Conservation (phyloP, 192 early-diverging fungal species). For the Coemansia sp. region DNA sequence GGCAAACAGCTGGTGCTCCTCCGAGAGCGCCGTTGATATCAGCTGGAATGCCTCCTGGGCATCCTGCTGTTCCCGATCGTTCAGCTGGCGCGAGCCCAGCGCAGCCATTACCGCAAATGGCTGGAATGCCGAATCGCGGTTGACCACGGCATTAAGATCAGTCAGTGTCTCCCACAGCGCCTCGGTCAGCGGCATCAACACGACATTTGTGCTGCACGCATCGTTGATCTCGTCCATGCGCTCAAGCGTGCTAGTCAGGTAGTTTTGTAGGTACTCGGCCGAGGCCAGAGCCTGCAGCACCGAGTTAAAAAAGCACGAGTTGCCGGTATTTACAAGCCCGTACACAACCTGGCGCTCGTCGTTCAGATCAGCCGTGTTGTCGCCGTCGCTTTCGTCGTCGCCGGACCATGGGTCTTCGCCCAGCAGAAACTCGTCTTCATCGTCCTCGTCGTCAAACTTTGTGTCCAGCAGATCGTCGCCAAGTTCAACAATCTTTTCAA, state of each 20-base stretch:
- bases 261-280: conserved; percentile 49
- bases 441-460: conserved; percentile 39
- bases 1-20: conserved; percentile 53
- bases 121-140: conserved; percentile 54
- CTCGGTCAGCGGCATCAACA: conserved; percentile 53
- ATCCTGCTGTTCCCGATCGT: conserved; percentile 78
- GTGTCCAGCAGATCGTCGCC: conserved; percentile 48
- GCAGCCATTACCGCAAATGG: conserved; percentile 64
- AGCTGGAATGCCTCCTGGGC: conserved; percentile 88
- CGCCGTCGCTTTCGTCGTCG: conserved; percentile 25
- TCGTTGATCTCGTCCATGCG: conserved; percentile 52
- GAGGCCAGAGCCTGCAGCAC: conserved; percentile 75
- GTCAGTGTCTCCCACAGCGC: conserved; percentile 54
- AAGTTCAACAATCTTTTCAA: conserved; percentile 47
- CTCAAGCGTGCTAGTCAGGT: conserved; percentile 47
- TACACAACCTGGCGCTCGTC: conserved; percentile 53
- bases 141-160: conserved; percentile 48
- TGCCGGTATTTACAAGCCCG: conserved; percentile 86
- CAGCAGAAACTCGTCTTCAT: conserved; percentile 34
- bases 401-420: conserved; percentile 32
- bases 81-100: conserved; percentile 57
- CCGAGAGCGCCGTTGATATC: conserved; percentile 67
- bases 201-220: conserved; percentile 2
- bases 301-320: conserved; percentile 93
- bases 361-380: not conserved